Evolutionary conservation across 2,329 filamentous ascomycete species (phyloP).

Genomic region (Colletotrichum somersetense): DNA sequence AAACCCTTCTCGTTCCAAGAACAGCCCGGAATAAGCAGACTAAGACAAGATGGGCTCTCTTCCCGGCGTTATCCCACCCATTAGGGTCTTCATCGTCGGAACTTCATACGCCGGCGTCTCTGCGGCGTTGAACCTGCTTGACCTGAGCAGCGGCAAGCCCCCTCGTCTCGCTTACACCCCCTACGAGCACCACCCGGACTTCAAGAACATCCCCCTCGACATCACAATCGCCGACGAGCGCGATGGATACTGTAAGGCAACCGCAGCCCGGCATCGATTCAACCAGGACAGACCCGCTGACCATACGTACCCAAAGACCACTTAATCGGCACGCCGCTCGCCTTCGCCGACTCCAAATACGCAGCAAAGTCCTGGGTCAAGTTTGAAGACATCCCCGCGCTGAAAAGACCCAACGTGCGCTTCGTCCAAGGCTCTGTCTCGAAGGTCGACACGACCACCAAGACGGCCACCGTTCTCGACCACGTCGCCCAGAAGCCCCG

Average conservation of each 20-base stretch:
- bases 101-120: slow-evolving; percentile 80
- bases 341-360: slow-evolving; percentile 73
- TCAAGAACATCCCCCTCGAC: slow-evolving; percentile 68
- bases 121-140: slow-evolving; percentile 74
- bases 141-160: slow-evolving; percentile 69
- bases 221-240: slow-evolving; percentile 83
- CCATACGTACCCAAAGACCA: slow-evolving; percentile 66
- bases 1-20: not conserved
- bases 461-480: slow-evolving; percentile 69
- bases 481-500: slow-evolving; percentile 57
- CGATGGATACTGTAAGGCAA: slow-evolving; percentile 81
- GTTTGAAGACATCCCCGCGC: slow-evolving; percentile 74
- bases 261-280: not conserved
- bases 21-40: slow-evolving; percentile 6
- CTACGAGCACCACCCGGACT: slow-evolving; percentile 56
- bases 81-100: slow-evolving; percentile 75
- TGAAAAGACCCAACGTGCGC: slow-evolving; percentile 72
- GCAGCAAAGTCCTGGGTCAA: slow-evolving; percentile 78
- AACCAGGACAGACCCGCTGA: slow-evolving; percentile 24
- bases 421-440: slow-evolving; percentile 76
- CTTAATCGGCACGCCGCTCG: slow-evolving; percentile 80
- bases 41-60: slow-evolving; percentile 43
- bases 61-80: slow-evolving; percentile 48
- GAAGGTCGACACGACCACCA: slow-evolving; percentile 69
- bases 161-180: slow-evolving; percentile 58